Base-by-base conservation (phyloP, 805 yeast genomes). In the Debaryomyces castellii region DNA sequence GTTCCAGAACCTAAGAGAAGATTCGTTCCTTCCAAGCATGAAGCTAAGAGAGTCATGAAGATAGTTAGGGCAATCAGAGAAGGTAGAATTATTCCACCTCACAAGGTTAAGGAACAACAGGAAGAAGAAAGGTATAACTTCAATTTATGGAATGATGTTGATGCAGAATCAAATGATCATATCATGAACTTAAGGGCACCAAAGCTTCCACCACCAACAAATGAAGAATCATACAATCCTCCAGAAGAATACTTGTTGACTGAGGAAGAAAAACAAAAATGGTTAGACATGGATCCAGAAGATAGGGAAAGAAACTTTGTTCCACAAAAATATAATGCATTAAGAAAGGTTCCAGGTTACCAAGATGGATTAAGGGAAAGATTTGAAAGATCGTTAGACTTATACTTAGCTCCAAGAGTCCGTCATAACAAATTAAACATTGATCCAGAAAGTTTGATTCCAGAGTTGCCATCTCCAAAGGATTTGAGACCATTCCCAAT, bases 401-500 rank as follows among this genome's bases (percentile, higher is more conserved):
- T 44, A 55, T 94, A 94, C 62, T 74, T 94, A 55, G 99, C 99
- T 2, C 99, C 99, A 51, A 84, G 99, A 71, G 92, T 89, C 44
- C 88, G 96, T 60, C 89, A 83, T 57, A 85, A 88, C 65, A 90
- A 90, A 67, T 77, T 90, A 60, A 86, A 91, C 64, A 89, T 94
- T 57, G 98, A 94, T 59, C 98, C 99, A 6, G 98, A 94, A 54
- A 86, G 96, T 34, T 80, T 94, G 60, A 84, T 94, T 54, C 99
- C 99, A 9, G 96, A 94, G 59, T 78, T 94, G 54, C 99, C 99
- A 33, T 88, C 96, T 18, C 99, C 99, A 48, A 85, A 89, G 67
- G 99, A 94, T 67, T 76, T 94, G 57, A 82, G 96, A 66, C 99
- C 99, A 14, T 94, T 94, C 84, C 99, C 99, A 41, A 87, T 90